Evolutionary conservation across 306 rosid genomes (phyloP), one percentile per base, ranked within the genome.

Genomic region (Corylus avellana): DNA sequence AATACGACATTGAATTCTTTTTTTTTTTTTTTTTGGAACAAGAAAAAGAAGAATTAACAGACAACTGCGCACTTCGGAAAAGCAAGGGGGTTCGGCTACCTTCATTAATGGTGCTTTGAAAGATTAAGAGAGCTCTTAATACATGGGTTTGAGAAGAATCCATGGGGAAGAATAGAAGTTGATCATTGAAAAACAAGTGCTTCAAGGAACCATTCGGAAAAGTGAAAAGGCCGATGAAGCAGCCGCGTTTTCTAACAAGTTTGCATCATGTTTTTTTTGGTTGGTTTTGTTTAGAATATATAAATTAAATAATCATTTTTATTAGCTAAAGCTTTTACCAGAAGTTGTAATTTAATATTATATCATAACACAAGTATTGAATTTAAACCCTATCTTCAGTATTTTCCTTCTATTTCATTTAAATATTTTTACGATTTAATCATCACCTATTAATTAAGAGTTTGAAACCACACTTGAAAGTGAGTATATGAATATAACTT

Each of bases 61-160:
- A 55, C 7, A 16, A 67, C 66, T 68, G 50, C 51, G 68, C 70
- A 20, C 3, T 27, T 22, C 42, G 16, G 54, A 56, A 71, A 64
- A 61, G 61, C 46, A 35, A 55, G 46, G n/a, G 47, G 59, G 47
- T 7, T 53, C 4, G 37, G 68, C 32, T 14, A 92, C 97, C 97
- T 78, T 50, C 74, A 80, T 85, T 83, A 70, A 86, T 16, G 75
- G 89, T 83, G 87, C 88, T 90, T 72, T 81, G 80, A 91, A 92
- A 90, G 87, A 92, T 59, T 1, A 90, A 17, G 48, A 92, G 89
- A 66, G 87, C 78, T 64, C 75, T 83, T 49, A 90, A 86, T 20
- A 67, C 79, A 84, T 81, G 69, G 75, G 83, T 70, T 51, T 54
- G 46, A 64, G 69, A 46, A 53, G 85, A 91, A 85, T 86, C 91